A percentile compares a stretch with the other conserved stretches of the same genome.
These are phyloP conservation scores for Prunus davidiana DNA, from an alignment of 306 rosid genomes.

Conservation along the genomic window DNA sequence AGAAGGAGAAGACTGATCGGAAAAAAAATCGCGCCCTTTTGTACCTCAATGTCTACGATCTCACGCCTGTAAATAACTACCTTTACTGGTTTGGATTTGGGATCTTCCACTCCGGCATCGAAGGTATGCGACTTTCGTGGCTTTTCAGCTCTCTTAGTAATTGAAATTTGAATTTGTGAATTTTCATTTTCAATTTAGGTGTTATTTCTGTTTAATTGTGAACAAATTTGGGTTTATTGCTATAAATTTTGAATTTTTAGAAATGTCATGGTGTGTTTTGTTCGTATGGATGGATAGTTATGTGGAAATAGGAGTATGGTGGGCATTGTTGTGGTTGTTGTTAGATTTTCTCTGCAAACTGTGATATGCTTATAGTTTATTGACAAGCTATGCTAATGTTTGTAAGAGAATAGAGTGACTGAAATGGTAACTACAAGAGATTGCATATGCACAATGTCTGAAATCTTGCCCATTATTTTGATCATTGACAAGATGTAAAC, in stretches of 20 bases:
- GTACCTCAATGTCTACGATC: constrained; percentile 93
- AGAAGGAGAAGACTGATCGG: constrained; percentile 34
- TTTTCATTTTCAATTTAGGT: background rate
- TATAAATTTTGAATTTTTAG: background rate
- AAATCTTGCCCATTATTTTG: background rate
- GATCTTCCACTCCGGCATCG: constrained; percentile 87
- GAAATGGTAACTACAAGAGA: constrained; percentile 3
- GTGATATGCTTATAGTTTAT: background rate
- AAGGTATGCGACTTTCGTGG: constrained; percentile 47
- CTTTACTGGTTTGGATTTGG: constrained; percentile 81
- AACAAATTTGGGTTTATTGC: background rate
- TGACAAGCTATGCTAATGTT: background rate
- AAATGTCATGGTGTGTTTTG: background rate
- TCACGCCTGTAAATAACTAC: constrained; percentile 78
- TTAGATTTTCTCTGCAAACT: background rate
- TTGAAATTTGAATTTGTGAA: background rate
- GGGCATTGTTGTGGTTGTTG: background rate
- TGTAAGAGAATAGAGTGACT: background rate
- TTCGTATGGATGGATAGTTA: background rate
- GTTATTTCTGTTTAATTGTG: background rate
- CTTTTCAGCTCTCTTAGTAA: background rate
- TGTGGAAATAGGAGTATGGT: background rate
- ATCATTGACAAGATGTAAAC: background rate
- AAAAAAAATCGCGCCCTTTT: constrained; percentile 35
- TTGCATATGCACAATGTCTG: background rate